phyloP scores from a whole-genome alignment of 208 protist species.

The Vickermania spadyakhi region DNA sequence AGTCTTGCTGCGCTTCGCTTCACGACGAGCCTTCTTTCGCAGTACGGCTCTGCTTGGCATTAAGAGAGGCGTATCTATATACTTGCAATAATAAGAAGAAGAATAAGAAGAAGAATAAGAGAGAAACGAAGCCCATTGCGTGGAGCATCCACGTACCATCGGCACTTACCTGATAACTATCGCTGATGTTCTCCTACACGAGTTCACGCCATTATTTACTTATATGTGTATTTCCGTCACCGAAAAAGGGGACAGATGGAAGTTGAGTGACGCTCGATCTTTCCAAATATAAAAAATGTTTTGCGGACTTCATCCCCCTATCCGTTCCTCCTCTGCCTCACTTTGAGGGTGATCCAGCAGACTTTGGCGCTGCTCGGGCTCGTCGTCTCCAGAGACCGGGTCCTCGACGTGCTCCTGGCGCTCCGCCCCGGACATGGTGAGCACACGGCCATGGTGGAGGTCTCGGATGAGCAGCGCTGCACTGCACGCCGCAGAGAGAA shows the following conservation, averaged over 20 bases:
- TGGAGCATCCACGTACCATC: too few species aligned
- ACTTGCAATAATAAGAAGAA: neutral
- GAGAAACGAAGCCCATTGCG: neutral
- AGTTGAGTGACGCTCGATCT: too few species aligned
- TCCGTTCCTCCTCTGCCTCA: neutral
- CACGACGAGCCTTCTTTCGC: slow-evolving; percentile 70
- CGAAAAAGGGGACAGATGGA: too few species aligned
- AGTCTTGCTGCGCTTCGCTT: slow-evolving; percentile 44
- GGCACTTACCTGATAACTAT: too few species aligned
- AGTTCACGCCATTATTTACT: too few species aligned
- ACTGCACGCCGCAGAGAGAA: slow-evolving; percentile 28
- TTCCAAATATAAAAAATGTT: too few species aligned
- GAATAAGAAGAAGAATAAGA: slow-evolving; percentile 8
- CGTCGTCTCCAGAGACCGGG: slow-evolving; percentile 9
- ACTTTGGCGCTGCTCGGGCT: neutral
- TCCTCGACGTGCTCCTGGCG: slow-evolving; percentile 25
- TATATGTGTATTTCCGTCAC: too few species aligned
- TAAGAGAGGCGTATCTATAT: neutral
- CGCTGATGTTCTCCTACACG: too few species aligned
- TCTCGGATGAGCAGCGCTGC: slow-evolving; percentile 45
- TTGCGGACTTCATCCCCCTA: too few species aligned
- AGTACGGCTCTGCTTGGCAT: slow-evolving; percentile 81
- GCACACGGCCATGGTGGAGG: slow-evolving; percentile 27
- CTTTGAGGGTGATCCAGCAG: neutral
- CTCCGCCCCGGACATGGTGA: slow-evolving; percentile 26